phyloP scores from a whole-genome alignment of 2,329 filamentous ascomycete species.

The Trichophyton schoenleinii region DNA sequence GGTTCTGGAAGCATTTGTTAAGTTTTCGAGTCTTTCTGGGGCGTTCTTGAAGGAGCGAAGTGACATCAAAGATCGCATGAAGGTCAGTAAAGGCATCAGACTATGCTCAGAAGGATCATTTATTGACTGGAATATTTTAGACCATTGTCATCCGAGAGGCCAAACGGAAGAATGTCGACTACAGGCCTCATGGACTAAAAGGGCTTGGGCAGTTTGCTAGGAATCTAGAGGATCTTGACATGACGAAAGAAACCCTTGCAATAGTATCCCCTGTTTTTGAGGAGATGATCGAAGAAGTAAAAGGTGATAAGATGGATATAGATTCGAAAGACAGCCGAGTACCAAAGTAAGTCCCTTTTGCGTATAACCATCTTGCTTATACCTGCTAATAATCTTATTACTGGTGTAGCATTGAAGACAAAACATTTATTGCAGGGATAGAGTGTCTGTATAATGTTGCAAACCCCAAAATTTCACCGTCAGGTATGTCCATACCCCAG shows the following conservation, averaged over 20 bases:
- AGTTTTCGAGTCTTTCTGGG: constrained; percentile 57
- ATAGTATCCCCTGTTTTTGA: constrained; percentile 54
- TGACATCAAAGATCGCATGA: constrained; percentile 54
- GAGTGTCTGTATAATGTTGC: constrained; percentile 29
- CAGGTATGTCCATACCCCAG: constrained; percentile 16
- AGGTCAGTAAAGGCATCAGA: constrained; percentile 36
- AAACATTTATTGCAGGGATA: constrained; percentile 29
- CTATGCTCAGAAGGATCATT: background rate
- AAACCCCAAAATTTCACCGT: constrained; percentile 17
- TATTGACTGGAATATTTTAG: constrained; percentile 26
- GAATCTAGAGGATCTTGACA: constrained; percentile 53
- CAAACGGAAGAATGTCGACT: constrained; percentile 77
- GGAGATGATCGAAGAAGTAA: constrained; percentile 38
- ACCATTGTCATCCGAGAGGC: constrained; percentile 66
- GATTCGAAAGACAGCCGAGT: constrained; percentile 40
- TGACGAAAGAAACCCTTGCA: constrained; percentile 53
- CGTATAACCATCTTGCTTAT: background rate
- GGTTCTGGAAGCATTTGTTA: constrained; percentile 65
- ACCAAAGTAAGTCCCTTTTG: constrained; percentile 17
- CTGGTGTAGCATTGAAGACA: constrained; percentile 17
- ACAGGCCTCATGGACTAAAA: constrained; percentile 62
- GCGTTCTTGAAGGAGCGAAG: constrained; percentile 45
- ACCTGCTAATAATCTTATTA: constrained; percentile 1
- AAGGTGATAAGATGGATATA: constrained; percentile 54
- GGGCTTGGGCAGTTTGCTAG: constrained; percentile 62